Evolutionary conservation across 1,139 yeast species (phyloP).

Genomic region (Candida glucosophila): DNA sequence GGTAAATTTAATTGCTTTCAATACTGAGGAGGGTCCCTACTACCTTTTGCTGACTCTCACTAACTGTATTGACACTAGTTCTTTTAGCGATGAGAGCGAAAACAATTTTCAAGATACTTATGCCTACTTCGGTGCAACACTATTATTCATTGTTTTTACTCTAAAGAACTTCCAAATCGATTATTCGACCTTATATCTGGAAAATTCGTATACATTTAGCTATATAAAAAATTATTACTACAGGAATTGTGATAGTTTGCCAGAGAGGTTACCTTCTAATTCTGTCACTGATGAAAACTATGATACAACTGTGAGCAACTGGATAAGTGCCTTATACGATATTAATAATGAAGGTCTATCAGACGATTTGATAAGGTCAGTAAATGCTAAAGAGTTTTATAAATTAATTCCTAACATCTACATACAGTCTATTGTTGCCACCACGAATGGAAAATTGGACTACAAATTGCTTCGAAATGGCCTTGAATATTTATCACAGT

Average conservation of each 20-base stretch:
- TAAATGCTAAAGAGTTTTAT: constrained; percentile 61
- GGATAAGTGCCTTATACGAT: constrained; percentile 79
- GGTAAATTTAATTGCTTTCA: constrained; percentile 33
- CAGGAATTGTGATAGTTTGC: constrained; percentile 24
- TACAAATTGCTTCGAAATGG: constrained; percentile 28
- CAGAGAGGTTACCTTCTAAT: constrained; percentile 7
- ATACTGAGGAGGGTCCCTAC: constrained; percentile 14
- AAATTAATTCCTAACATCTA: constrained; percentile 65
- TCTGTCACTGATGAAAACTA: constrained; percentile 17
- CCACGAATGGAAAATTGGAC: constrained; percentile 42
- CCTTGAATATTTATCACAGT: constrained; percentile 36
- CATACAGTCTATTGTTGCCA: constrained; percentile 63
- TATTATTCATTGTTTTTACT: constrained; percentile 42
- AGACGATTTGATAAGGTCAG: constrained; percentile 66
- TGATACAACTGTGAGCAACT: constrained; percentile 28
- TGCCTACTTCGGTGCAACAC: constrained; percentile 54
- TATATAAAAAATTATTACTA: constrained; percentile 27
- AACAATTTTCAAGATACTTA: constrained; percentile 62
- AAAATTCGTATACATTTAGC: constrained; percentile 24
- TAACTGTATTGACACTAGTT: constrained; percentile 25
- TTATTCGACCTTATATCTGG: constrained; percentile 14
- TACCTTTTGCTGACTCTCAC: constrained; percentile 19
- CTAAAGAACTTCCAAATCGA: constrained; percentile 37
- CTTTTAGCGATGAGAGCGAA: constrained; percentile 34
- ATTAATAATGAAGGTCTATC: constrained; percentile 70